Percentiles rank a stretch among this genome's conserved stretches.
These are phyloP conservation scores for Pouteria glomerata DNA, from an alignment of 148 eudicot species.

Conservation along the genomic window DNA sequence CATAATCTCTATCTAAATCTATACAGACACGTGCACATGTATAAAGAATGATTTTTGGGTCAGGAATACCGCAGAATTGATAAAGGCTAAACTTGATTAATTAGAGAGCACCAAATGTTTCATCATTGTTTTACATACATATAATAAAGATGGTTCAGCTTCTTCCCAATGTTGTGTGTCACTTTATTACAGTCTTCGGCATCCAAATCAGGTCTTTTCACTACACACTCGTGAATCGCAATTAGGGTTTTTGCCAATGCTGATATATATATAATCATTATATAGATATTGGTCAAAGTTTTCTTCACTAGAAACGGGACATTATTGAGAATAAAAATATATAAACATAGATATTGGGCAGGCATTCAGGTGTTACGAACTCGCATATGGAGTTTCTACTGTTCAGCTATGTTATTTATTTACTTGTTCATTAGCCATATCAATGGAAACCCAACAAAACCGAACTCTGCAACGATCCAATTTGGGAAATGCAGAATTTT, in stretches of 20 bases:
- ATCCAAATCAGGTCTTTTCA: conserved; percentile 11
- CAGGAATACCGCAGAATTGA: too few relatives aligned
- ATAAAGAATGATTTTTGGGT: background rate
- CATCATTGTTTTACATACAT: too few relatives aligned
- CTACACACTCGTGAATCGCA: conserved; percentile 15
- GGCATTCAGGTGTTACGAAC: too few relatives aligned
- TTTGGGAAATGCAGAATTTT: background rate
- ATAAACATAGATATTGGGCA: too few relatives aligned
- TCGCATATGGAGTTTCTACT: background rate
- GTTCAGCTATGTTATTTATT: conserved; percentile 10
- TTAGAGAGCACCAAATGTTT: too few relatives aligned
- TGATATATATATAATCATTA: background rate
- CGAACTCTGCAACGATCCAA: conserved; percentile 1
- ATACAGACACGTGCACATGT: background rate
- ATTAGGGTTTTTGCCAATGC: conserved; percentile 19
- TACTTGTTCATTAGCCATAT: background rate
- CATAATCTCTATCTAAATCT: background rate
- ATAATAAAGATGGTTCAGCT: too few relatives aligned
- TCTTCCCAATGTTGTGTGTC: too few relatives aligned
- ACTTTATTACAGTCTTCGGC: too few relatives aligned
- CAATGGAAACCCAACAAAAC: background rate
- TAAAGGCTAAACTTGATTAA: too few relatives aligned
- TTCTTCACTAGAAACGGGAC: conserved; percentile 2
- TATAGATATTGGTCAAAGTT: background rate
- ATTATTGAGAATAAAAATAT: too few relatives aligned